Percentiles rank a stretch among this genome's conserved stretches.
phyloP scores from a whole-genome alignment of 2,329 filamentous ascomycete genomes.

The Fusarium poae region DNA sequence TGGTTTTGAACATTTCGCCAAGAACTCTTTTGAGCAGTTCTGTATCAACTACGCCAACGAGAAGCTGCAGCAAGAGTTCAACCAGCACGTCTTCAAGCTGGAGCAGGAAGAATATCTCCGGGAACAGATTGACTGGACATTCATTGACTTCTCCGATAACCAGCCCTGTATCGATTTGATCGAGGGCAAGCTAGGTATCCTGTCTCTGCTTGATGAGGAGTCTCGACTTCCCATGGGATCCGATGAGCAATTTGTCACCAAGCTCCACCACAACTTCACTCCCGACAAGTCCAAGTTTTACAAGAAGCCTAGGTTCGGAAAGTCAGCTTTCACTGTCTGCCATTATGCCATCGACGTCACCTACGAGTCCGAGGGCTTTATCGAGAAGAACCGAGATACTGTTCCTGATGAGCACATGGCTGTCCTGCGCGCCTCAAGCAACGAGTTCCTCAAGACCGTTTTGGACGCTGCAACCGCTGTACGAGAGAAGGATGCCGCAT shows the following conservation, averaged over 20 bases:
- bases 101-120: slow-evolving; percentile 98
- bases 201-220: slow-evolving; percentile 95
- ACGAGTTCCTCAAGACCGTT: slow-evolving; percentile 86
- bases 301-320: slow-evolving; percentile 98
- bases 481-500: slow-evolving; percentile 85
- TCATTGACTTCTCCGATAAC: slow-evolving; percentile 99
- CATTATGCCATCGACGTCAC: slow-evolving; percentile 99
- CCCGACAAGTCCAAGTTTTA: slow-evolving; percentile 95
- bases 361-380: slow-evolving; percentile 98
- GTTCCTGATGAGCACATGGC: slow-evolving; percentile 99
- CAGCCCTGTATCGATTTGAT: slow-evolving; percentile 99
- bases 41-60: slow-evolving; percentile 99
- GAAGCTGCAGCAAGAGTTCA: slow-evolving; percentile 99
- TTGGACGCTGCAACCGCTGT: slow-evolving; percentile 87
- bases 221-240: slow-evolving; percentile 96
- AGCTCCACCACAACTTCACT: slow-evolving; percentile 93
- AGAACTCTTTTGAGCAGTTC: slow-evolving; percentile 99
- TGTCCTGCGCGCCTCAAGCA: slow-evolving; percentile 85
- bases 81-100: slow-evolving; percentile 98
- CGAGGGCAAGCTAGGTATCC: slow-evolving; percentile 93
- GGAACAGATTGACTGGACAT: slow-evolving; percentile 98
- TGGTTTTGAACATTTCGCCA: slow-evolving; percentile 98
- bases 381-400: slow-evolving; percentile 99
- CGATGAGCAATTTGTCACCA: slow-evolving; percentile 96
- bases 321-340: slow-evolving; percentile 96